phyloP scores from a whole-genome alignment of 257 asterid genomes.

The Nicotiana paniculata region DNA sequence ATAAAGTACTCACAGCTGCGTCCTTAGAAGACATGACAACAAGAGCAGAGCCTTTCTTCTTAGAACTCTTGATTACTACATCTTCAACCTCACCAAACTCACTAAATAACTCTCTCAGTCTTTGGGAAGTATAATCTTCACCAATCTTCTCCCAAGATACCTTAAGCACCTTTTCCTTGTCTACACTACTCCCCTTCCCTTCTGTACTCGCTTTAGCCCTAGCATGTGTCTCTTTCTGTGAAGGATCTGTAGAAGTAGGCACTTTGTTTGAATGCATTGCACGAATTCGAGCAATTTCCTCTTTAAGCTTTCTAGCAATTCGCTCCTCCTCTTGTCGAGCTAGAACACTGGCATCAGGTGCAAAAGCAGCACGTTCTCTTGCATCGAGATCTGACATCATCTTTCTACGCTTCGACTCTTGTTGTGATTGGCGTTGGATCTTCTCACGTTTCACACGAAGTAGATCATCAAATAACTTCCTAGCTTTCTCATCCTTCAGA shows the following conservation, averaged over 20 bases:
- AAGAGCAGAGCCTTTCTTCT: slow-evolving; percentile 83
- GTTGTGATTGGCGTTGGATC: slow-evolving; percentile 47
- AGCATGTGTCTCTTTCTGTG: slow-evolving; percentile 24
- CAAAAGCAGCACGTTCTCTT: slow-evolving; percentile 58
- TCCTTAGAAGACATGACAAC: slow-evolving; percentile 79
- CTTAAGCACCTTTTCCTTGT: slow-evolving; percentile 70
- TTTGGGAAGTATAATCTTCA: slow-evolving; percentile 57
- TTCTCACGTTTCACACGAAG: slow-evolving; percentile 54
- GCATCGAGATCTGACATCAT: slow-evolving; percentile 78
- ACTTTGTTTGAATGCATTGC: slow-evolving; percentile 43
- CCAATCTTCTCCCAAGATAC: slow-evolving; percentile 86
- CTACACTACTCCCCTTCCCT: slow-evolving; percentile 34
- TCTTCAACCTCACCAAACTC: slow-evolving; percentile 78
- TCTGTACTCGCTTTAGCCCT: slow-evolving; percentile 17
- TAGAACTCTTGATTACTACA: slow-evolving; percentile 65
- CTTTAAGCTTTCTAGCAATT: slow-evolving; percentile 45
- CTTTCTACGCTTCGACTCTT: slow-evolving; percentile 58
- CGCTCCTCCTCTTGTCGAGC: slow-evolving; percentile 62
- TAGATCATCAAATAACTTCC: slow-evolving; percentile 59
- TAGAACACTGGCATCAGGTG: slow-evolving; percentile 29
- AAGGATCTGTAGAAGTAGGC: slow-evolving; percentile 21
- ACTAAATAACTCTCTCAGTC: slow-evolving; percentile 54
- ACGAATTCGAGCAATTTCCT: slow-evolving; percentile 55
- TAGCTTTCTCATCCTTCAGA: slow-evolving; percentile 56
- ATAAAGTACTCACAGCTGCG: slow-evolving; percentile 46